A percentile compares a stretch with the other conserved stretches of the same genome.
These are phyloP conservation scores for Parastagonospora nodorum DNA, from an alignment of 2,329 filamentous ascomycete species.

Conservation along the genomic window DNA sequence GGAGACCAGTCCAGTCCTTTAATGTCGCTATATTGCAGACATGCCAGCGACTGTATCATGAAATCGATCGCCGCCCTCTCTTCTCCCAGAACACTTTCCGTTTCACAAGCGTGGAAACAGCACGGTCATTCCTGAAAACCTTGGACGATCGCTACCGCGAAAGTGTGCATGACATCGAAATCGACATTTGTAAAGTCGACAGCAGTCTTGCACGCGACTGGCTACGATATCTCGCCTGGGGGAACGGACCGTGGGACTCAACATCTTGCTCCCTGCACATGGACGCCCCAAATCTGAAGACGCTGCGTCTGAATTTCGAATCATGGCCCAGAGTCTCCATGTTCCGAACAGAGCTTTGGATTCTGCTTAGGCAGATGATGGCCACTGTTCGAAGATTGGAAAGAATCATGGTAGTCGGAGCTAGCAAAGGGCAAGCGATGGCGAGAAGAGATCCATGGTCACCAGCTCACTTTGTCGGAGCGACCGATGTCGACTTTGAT, in stretches of 20 bases:
- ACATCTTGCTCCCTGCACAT: slow-evolving; percentile 26
- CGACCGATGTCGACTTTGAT: slow-evolving; percentile 40
- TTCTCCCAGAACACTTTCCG: slow-evolving; percentile 44
- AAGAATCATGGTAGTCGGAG: slow-evolving; percentile 39
- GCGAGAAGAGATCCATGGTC: slow-evolving; percentile 42
- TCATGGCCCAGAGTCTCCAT: slow-evolving; percentile 40
- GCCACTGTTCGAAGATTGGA: slow-evolving; percentile 34
- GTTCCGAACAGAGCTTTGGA: slow-evolving; percentile 38
- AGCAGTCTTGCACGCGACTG: slow-evolving; percentile 38
- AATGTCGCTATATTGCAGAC: slow-evolving; percentile 41
- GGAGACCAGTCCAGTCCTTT: slow-evolving; percentile 5
- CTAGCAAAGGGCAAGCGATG: slow-evolving; percentile 39
- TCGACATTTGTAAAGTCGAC: slow-evolving; percentile 41
- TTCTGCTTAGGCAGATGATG: slow-evolving; percentile 37
- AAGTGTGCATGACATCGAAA: slow-evolving; percentile 41
- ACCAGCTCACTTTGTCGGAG: slow-evolving; percentile 44
- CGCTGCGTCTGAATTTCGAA: slow-evolving; percentile 42
- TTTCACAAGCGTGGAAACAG: slow-evolving; percentile 41
- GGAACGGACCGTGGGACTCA: slow-evolving; percentile 20
- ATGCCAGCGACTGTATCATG: slow-evolving; percentile 42
- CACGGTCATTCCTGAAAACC: slow-evolving; percentile 34
- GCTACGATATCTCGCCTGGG: slow-evolving; percentile 42
- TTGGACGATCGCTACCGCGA: slow-evolving; percentile 24
- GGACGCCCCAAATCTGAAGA: slow-evolving; percentile 39
- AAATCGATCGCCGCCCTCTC: slow-evolving; percentile 36